Conservation (phyloP, 495 filamentous ascomycete species). For the Penicillium dipodomyicola region DNA sequence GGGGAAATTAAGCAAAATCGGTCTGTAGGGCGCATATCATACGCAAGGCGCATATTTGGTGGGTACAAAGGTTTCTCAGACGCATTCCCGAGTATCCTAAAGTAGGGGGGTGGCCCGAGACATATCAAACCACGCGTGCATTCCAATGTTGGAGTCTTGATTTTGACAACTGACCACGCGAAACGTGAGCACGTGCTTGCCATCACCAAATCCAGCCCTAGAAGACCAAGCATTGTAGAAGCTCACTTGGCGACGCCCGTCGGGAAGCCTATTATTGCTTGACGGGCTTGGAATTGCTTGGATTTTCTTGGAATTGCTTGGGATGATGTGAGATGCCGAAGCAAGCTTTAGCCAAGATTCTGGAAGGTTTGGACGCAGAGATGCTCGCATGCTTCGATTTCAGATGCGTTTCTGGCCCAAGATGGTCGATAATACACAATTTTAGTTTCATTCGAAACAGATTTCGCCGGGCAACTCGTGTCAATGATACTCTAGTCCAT, state of each 20-base stretch:
- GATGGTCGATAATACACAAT: not conserved
- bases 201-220: not conserved
- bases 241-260: slow-evolving; percentile 17
- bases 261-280: slow-evolving; percentile 1
- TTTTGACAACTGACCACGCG: slow-evolving; percentile 4
- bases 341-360: slow-evolving; percentile 16
- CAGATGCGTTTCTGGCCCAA: not conserved
- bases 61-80: not conserved
- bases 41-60: not conserved
- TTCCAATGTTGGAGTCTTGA: not conserved
- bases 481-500: not conserved
- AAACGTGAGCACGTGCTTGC: slow-evolving; percentile 7
- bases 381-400: not conserved
- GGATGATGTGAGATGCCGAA: not conserved
- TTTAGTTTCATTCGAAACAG: not conserved
- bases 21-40: not conserved
- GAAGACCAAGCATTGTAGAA: slow-evolving; percentile 12
- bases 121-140: not conserved
- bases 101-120: not conserved
- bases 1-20: not conserved
- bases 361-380: not conserved
- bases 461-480: not conserved
- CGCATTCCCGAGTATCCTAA: not conserved
- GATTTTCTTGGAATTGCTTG: not conserved
- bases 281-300: not conserved